Evolutionary conservation across 805 yeast genomes (phyloP).

Genomic region (Starmerella kuoi): DNA sequence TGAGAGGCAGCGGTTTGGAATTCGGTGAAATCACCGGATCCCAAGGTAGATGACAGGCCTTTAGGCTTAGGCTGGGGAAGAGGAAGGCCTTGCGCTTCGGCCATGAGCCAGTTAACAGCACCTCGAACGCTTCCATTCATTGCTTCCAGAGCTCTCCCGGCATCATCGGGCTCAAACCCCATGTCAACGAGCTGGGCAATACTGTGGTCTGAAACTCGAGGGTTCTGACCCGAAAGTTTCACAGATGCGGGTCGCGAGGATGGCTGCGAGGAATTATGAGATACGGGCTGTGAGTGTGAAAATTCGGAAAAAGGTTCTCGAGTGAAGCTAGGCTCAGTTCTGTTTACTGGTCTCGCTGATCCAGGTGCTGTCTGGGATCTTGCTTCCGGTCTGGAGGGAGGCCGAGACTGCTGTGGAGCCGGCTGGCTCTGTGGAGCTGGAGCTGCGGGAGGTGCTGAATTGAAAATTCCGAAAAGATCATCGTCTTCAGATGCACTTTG

Average conservation of each 20-base stretch:
- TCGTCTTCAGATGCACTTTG: conserved; percentile 8
- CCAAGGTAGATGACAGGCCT: neutral
- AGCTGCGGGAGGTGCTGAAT: conserved; percentile 16
- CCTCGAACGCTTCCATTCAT: conserved; percentile 46
- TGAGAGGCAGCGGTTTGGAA: conserved; percentile 37
- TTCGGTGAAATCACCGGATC: conserved; percentile 11
- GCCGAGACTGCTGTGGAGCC: neutral
- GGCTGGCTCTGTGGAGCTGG: neutral
- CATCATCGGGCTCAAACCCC: conserved; percentile 57
- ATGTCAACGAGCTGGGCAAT: conserved; percentile 65
- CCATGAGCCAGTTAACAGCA: conserved; percentile 59
- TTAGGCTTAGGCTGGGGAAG: conserved; percentile 22
- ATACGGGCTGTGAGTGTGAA: neutral
- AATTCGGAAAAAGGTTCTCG: neutral
- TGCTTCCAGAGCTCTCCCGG: conserved; percentile 45
- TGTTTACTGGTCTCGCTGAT: neutral
- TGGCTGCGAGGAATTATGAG: neutral
- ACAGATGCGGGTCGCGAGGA: neutral
- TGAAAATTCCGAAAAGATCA: conserved; percentile 16
- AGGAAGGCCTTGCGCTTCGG: conserved; percentile 39
- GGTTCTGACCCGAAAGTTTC: neutral
- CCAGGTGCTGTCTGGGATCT: neutral
- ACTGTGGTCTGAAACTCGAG: conserved; percentile 24
- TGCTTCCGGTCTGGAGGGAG: neutral
- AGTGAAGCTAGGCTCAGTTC: neutral